Evolutionary conservation across 225 moss, liverwort and hornwort species (phyloP), one percentile per base, ranked within the genome.

Genomic region (Pseudoscleropodium purum): DNA sequence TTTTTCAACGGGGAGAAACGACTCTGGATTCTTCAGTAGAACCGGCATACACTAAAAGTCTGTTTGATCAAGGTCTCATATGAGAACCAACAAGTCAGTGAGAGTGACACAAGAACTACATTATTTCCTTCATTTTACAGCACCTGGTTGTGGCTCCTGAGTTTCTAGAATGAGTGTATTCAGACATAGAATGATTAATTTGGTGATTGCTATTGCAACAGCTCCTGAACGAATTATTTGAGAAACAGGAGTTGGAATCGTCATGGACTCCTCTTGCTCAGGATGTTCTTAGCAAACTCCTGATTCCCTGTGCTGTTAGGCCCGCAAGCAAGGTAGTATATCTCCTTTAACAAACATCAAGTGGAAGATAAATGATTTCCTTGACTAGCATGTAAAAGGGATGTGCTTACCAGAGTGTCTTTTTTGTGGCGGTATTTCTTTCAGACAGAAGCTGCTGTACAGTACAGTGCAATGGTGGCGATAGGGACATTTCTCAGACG

Each of bases 221-320:
- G 98, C 94, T 98, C 43, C 60, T 97, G 52, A 87, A 96, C 45
- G 90, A 96, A 79, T 83, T 95, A 51, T 97, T 98, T 87, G 94
- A 96, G 89, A 94, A 95, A 70, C 89, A 87, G 49, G 92, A 94
- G 70, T 91, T 98, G 90, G 89, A 89, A 80, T 77, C 90, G 17
- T 96, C 92, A 82, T 97, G 96, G 98, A 17, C 87, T 57, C 89
- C 91, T 85, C 94, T 96, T 84, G 93, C 97, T 89, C 75, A 85
- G 5, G 86, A 93, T 69, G 85, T 98, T 74, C 90, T 98, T 70
- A 81, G 84, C 73, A 93, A 88, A 76, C 86, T 97, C 66, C 61
- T 98, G 31, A 90, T 96, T 76, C 94, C 97, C 5, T 96, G 93
- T 84, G 91, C 79, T 70, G 79, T 95, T 84, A 90, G 95, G 92